phyloP scores from a whole-genome alignment of 331 rosid genomes.

The Rhamnella rubrinervis region DNA sequence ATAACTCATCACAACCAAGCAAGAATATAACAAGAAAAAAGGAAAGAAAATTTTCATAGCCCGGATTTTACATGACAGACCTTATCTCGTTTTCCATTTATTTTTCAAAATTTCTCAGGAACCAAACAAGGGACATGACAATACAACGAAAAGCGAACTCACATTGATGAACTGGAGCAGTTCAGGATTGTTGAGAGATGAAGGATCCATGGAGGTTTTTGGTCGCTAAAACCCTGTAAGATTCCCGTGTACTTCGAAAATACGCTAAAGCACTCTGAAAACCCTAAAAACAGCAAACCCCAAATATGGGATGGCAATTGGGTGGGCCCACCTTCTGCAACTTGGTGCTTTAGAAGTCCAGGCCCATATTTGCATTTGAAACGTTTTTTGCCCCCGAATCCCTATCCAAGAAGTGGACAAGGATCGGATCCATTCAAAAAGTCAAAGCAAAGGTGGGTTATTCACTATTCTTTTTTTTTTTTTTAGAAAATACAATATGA shows the following conservation, averaged over 20 bases:
- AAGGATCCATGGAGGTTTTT: slow-evolving; percentile 61
- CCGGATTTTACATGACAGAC: too few species aligned
- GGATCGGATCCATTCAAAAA: too few species aligned
- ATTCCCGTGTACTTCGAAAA: not conserved
- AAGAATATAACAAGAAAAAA: too few species aligned
- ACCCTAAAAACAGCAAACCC: slow-evolving; percentile 14
- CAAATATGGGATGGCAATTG: not conserved
- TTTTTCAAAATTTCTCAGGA: slow-evolving; percentile 1
- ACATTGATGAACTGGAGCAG: slow-evolving; percentile 64
- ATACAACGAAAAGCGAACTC: slow-evolving; percentile 20
- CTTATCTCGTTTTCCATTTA: not conserved
- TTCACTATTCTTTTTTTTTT: too few species aligned
- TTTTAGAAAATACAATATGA: too few species aligned
- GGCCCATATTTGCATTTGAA: not conserved
- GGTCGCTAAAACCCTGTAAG: slow-evolving; percentile 12
- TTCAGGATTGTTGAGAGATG: slow-evolving; percentile 54
- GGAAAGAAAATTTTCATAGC: too few species aligned
- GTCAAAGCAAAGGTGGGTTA: too few species aligned
- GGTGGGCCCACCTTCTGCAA: not conserved
- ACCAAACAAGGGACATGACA: not conserved
- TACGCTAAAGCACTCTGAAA: slow-evolving; percentile 7
- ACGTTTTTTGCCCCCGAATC: too few species aligned
- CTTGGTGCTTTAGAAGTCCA: not conserved
- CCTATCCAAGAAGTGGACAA: too few species aligned
- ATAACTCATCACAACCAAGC: too few species aligned